A percentile compares a stretch with the other conserved stretches of the same genome.
These are phyloP conservation scores for Tagetes erecta DNA, from an alignment of 129 eudicot genomes.

Conservation along the genomic window DNA sequence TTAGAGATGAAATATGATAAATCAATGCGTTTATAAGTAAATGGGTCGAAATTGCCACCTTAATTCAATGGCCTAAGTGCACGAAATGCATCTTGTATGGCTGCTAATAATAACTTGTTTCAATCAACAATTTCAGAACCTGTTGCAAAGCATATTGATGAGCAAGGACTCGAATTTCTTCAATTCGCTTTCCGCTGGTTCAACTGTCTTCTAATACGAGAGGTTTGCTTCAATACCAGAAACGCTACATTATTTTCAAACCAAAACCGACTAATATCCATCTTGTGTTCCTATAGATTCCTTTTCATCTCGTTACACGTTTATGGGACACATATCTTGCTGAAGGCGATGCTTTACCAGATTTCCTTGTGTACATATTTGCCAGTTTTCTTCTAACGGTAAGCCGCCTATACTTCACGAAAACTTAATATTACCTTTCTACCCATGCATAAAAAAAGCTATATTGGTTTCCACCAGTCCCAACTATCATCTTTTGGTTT, in stretches of 20 bases:
- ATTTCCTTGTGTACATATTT: conserved; percentile 87
- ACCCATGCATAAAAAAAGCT: not conserved
- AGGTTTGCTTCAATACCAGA: conserved; percentile 49
- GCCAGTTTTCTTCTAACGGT: conserved; percentile 94
- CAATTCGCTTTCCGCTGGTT: conserved; percentile 99
- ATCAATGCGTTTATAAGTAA: not conserved
- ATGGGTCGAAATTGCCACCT: not conserved
- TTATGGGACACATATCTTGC: conserved; percentile 99
- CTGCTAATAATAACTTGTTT: not conserved
- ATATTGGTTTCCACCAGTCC: no score
- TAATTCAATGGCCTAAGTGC: not conserved
- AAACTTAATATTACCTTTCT: conserved; percentile 1
- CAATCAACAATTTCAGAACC: conserved; percentile 56
- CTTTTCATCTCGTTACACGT: conserved; percentile 89
- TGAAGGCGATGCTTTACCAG: conserved; percentile 96
- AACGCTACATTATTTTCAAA: conserved; percentile 3
- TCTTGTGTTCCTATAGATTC: conserved; percentile 55
- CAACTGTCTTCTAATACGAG: conserved; percentile 96
- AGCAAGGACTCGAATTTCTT: conserved; percentile 97
- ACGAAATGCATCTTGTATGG: conserved; percentile 5
- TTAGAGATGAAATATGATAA: not conserved
- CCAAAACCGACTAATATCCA: conserved; percentile 10
- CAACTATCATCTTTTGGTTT: no score
- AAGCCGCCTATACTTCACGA: conserved; percentile 20
- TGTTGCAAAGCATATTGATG: conserved; percentile 89